A percentile compares a stretch with the other conserved stretches of the same genome.
These are phyloP conservation scores for Ceratocystis cubensis DNA, from an alignment of 2,329 filamentous ascomycete genomes.

Conservation along the genomic window DNA sequence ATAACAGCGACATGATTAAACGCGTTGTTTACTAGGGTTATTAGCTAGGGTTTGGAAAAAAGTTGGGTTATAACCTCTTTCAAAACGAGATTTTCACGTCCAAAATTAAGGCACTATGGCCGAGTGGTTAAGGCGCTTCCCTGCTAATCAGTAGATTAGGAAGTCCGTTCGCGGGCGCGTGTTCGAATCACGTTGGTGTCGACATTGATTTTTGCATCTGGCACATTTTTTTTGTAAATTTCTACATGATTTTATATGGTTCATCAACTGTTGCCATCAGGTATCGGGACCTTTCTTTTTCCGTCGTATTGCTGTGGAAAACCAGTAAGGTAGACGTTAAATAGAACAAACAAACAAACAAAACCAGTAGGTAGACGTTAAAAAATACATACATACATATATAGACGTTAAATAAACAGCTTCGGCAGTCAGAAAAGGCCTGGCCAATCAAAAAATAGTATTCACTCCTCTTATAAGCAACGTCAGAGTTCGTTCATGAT, in stretches of 20 bases:
- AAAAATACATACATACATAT: no score
- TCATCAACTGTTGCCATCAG: no score
- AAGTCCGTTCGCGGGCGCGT: constrained; percentile 18
- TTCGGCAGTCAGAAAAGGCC: no score
- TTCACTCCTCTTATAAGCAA: no score
- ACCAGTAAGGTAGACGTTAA: no score
- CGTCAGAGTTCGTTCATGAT: no score
- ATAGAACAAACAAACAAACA: no score
- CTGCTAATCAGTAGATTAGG: constrained; percentile 15
- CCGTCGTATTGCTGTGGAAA: no score
- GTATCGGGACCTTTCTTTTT: no score
- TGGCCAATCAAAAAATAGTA: no score
- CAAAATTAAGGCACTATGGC: constrained; percentile 11
- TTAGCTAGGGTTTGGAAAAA: accelerated
- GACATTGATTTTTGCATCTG: constrained; percentile 1
- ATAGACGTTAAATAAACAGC: no score
- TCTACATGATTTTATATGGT: neutral
- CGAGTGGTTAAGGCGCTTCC: constrained; percentile 21
- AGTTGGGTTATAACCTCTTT: neutral
- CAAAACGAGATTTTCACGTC: accelerated
- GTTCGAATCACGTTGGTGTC: constrained; percentile 21
- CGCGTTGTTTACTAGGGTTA: neutral
- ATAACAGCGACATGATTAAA: neutral
- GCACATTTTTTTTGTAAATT: neutral
- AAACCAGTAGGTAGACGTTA: no score